Percentiles rank a stretch among this genome's conserved stretches.
Evolutionary conservation across 139 green algal species (phyloP).

Genomic region (Coccomyxa sp.): DNA sequence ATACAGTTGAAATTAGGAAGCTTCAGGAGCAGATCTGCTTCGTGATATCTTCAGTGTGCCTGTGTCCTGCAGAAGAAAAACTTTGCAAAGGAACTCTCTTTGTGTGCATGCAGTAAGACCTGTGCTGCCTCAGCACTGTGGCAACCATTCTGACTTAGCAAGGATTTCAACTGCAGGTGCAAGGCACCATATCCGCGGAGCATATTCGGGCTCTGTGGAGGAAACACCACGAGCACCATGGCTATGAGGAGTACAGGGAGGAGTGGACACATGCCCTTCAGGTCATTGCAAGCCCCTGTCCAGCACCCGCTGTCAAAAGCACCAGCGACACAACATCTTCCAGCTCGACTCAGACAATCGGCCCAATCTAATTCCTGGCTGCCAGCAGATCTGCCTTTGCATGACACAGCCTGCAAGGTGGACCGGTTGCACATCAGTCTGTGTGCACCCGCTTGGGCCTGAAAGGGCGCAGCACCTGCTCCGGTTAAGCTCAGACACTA

Average conservation of each 20-base stretch:
- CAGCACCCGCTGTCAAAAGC: too few species aligned
- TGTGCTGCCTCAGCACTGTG: not conserved
- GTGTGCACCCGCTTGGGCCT: too few species aligned
- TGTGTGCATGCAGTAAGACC: not conserved
- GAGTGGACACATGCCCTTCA: slow-evolving; percentile 29
- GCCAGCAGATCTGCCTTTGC: not conserved
- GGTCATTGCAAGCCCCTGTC: slow-evolving; percentile 8
- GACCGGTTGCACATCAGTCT: too few species aligned
- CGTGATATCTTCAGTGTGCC: not conserved
- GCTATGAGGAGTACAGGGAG: slow-evolving; percentile 29
- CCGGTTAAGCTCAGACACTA: too few species aligned
- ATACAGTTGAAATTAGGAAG: not conserved
- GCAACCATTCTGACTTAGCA: not conserved
- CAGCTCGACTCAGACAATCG: not conserved
- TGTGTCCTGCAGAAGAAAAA: not conserved
- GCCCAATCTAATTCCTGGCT: not conserved
- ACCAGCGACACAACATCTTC: too few species aligned
- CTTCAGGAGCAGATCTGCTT: not conserved
- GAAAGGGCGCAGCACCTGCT: too few species aligned
- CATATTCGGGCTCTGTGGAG: slow-evolving; percentile 39
- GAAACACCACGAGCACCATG: slow-evolving; percentile 30
- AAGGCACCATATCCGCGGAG: slow-evolving; percentile 22
- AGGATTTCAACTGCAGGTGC: slow-evolving; percentile 21
- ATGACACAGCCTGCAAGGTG: too few species aligned
- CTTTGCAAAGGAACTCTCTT: not conserved